Base-by-base conservation (phyloP, 2,329 filamentous ascomycete genomes). In the Aspergillus sp. region DNA sequence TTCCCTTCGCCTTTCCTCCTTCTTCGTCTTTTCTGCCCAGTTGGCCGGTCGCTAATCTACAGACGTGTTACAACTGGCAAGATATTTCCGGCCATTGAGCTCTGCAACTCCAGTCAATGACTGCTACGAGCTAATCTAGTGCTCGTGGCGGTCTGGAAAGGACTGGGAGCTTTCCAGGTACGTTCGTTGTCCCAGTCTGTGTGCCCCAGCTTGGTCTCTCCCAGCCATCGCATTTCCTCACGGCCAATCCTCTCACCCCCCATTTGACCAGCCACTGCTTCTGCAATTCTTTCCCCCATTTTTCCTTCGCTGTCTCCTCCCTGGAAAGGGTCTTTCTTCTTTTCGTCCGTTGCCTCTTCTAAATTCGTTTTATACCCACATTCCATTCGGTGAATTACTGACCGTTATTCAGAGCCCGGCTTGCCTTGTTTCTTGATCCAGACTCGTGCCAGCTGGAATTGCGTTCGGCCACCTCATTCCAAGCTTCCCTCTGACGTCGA, bases 161-260 rank as follows among this genome's bases (percentile, higher is more conserved):
- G 57, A 26, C 36, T 42, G 29, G 16, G 14, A 59, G 54, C 53
- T 51, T 51, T 50, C 52, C 20, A 20, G 20, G 20, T 57, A 46
- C 52, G 57, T 52, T 46, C 51, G 22, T 14, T 47, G 45, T 22
- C 36, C 36, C 16, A n/a, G 5, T n/a, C 14, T 42, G 36, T 42
- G 36, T 42, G 32, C 32, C 32, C 11, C 32, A 36, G 32, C 32
- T 36, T 58, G 55, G 32, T 36, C 32, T 52, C 29, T 57, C 72
- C 75, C 75, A 77, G 75, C 75, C 75, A 75, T 77, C 75, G 60
- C 61, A 75, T 72, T 77, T 77, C 71, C 69, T 61, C 61, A 31
- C 53, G 31, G 45, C 58, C 50, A 59, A 60, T 56, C 36, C 36
- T 42, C 36, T 39, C 47, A 32, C 56, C 54, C 56, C 61, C 61